phyloP scores from a whole-genome alignment of 2,329 filamentous ascomycete genomes.

The Zymoseptoria tritici region DNA sequence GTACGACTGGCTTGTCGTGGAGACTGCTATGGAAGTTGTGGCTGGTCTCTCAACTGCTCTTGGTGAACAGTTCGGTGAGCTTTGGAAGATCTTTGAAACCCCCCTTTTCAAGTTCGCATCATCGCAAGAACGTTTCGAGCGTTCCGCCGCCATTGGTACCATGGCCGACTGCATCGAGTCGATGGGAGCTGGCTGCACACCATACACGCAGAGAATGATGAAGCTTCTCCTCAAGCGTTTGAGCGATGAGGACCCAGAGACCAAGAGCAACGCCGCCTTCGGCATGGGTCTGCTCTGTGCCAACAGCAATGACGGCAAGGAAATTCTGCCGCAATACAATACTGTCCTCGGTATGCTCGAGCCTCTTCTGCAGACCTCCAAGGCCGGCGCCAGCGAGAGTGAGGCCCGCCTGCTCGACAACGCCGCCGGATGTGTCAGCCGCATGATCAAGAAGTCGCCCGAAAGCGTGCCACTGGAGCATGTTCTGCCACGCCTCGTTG shows the following conservation, averaged over 20 bases:
- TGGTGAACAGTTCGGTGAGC: conserved; percentile 70
- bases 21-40: conserved; percentile 86
- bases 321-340: conserved; percentile 67
- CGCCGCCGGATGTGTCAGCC: conserved; percentile 79
- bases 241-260: conserved; percentile 80
- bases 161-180: conserved; percentile 84
- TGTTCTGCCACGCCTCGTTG: conserved; percentile 72
- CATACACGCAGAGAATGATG: conserved; percentile 68
- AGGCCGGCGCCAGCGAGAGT: conserved; percentile 42
- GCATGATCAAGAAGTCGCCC: conserved; percentile 88
- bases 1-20: conserved; percentile 94
- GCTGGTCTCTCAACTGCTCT: conserved; percentile 77
- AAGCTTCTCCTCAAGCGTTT: conserved; percentile 79
- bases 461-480: conserved; percentile 71
- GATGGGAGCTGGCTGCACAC: conserved; percentile 74
- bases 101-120: conserved; percentile 80
- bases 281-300: conserved; percentile 78
- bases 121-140: conserved; percentile 78
- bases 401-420: conserved; percentile 86
- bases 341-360: conserved; percentile 80
- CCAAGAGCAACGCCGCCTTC: conserved; percentile 92
- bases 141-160: conserved; percentile 81
- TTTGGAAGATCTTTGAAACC: conserved; percentile 96
- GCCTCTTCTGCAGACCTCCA: conserved; percentile 57
- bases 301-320: conserved; percentile 66